These are phyloP conservation scores for Capsicum baccatum DNA, from an alignment of 257 asterid species.

Conservation along the genomic window DNA sequence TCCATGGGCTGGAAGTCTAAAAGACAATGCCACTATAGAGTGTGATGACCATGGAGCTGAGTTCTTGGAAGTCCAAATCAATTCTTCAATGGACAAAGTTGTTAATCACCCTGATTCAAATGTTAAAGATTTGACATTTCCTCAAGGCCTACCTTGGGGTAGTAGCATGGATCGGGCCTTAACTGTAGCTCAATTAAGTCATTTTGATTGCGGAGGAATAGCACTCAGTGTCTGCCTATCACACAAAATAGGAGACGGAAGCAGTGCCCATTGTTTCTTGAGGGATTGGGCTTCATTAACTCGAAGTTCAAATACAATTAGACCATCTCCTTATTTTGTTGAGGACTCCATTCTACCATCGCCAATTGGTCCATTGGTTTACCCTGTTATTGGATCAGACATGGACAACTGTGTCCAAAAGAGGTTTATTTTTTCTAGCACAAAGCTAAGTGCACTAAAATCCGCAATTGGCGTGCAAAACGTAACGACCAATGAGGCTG, in stretches of 20 bases:
- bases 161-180: not conserved
- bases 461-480: not conserved
- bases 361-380: not conserved
- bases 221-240: not conserved
- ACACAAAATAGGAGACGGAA: slow-evolving; percentile 23
- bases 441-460: not conserved
- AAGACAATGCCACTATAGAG: not conserved
- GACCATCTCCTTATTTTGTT: not conserved
- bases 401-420: not conserved
- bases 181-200: not conserved
- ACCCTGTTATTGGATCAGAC: not conserved
- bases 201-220: slow-evolving; percentile 30
- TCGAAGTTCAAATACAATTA: not conserved
- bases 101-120: not conserved
- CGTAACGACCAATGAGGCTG: slow-evolving; percentile 16
- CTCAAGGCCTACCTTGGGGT: not conserved
- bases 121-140: not conserved
- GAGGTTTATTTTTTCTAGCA: not conserved
- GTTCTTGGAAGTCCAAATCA: not conserved
- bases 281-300: slow-evolving; percentile 30
- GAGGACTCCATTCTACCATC: not conserved
- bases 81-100: slow-evolving; percentile 10
- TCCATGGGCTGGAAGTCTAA: not conserved
- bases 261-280: not conserved
- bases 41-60: slow-evolving; percentile 27